Conservation (phyloP, 228 moss, liverwort and hornwort genomes). For the Sphagnum fallax region DNA sequence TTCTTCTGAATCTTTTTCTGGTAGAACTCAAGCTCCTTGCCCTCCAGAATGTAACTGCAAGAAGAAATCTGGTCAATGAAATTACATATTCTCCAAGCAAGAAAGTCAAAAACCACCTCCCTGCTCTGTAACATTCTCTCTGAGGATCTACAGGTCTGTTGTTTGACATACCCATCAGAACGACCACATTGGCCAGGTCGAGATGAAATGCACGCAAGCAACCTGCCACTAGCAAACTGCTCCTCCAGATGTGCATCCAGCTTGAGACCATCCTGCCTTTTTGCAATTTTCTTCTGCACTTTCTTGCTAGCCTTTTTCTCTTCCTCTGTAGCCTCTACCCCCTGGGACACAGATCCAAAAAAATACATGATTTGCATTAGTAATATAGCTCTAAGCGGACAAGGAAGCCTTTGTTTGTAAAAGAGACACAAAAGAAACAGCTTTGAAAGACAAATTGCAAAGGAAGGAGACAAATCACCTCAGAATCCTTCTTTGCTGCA, state of each 20-base stretch:
- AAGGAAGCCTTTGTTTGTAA: too few relatives aligned
- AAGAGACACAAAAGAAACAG: too few relatives aligned
- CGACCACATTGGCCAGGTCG: conserved; percentile 50
- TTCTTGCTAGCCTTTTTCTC: conserved; percentile 41
- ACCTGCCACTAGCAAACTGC: conserved; percentile 36
- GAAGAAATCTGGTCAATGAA: too few relatives aligned
- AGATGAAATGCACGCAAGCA: conserved; percentile 34
- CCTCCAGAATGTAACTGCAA: conserved; percentile 53
- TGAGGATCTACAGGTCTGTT: too few relatives aligned
- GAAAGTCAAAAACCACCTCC: background rate
- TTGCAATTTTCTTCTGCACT: conserved; percentile 24
- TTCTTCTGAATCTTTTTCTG: conserved; percentile 64
- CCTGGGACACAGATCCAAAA: conserved; percentile 6
- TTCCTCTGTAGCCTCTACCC: conserved; percentile 15
- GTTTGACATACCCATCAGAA: conserved; percentile 13
- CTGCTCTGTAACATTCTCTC: background rate
- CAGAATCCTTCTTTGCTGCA: conserved; percentile 27
- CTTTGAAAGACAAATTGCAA: background rate
- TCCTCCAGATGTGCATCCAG: conserved; percentile 34
- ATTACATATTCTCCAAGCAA: too few relatives aligned
- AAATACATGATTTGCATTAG: too few relatives aligned
- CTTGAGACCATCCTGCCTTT: conserved; percentile 31
- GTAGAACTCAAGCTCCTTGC: conserved; percentile 58
- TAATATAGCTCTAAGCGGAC: too few relatives aligned
- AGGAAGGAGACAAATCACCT: conserved; percentile 12